Evolutionary conservation across 129 eudicot genomes (phyloP).

Genomic region (Deinandra increscens): DNA sequence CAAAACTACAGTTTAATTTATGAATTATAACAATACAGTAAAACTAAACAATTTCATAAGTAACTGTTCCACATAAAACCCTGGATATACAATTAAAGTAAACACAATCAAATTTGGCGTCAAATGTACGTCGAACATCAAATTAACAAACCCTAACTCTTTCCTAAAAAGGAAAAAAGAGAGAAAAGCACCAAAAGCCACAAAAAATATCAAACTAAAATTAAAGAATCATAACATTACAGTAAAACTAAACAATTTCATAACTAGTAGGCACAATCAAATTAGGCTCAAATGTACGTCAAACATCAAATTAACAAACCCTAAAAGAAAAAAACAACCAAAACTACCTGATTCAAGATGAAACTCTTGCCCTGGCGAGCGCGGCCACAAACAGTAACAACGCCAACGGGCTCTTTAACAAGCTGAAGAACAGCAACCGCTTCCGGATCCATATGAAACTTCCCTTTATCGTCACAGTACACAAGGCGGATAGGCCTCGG

Average conservation of each 20-base stretch:
- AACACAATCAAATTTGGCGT: not conserved
- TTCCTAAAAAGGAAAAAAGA: too few relatives aligned
- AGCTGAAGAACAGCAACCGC: slow-evolving; percentile 83
- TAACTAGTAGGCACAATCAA: not conserved
- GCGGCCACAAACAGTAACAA: slow-evolving; percentile 95
- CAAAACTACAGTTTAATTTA: too few relatives aligned
- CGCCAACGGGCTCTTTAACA: slow-evolving; percentile 89
- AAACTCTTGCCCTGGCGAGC: slow-evolving; percentile 99
- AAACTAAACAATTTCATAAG: slow-evolving; percentile 10
- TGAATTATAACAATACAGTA: not conserved
- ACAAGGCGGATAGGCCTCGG: slow-evolving; percentile 92
- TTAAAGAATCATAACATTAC: too few relatives aligned
- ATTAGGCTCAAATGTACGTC: too few relatives aligned
- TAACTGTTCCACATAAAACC: slow-evolving; percentile 12
- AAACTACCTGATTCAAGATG: slow-evolving; percentile 77
- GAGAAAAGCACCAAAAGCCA: too few relatives aligned
- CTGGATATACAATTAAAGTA: slow-evolving; percentile 9
- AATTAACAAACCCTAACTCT: slow-evolving; percentile 24
- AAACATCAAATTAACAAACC: slow-evolving; percentile 23
- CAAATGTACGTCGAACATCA: not conserved
- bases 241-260: too few relatives aligned
- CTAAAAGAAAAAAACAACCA: not conserved
- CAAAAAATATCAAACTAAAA: too few relatives aligned
- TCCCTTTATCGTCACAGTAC: slow-evolving; percentile 85
- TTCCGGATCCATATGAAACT: slow-evolving; percentile 95